Conservation (phyloP, 345 rosid genomes). For the Leavenworthia alabamica region DNA sequence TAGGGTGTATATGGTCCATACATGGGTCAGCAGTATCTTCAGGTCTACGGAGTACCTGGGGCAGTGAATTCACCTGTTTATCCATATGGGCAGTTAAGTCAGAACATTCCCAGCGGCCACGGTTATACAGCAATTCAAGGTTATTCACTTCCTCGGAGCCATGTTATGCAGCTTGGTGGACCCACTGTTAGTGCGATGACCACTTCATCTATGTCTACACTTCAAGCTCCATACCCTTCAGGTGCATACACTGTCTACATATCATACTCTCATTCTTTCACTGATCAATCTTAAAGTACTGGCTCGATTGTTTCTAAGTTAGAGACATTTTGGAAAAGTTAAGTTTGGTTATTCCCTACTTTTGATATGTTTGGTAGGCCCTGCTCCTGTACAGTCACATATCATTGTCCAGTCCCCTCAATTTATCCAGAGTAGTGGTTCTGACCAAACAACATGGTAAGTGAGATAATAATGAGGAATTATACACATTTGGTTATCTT, state of each 20-base stretch:
- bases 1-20: slow-evolving; percentile 71
- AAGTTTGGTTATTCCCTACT: background rate
- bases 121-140: slow-evolving; percentile 64
- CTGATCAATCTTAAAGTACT: background rate
- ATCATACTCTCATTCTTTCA: background rate
- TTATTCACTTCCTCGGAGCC: slow-evolving; percentile 77
- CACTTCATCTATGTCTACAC: slow-evolving; percentile 57
- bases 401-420: slow-evolving; percentile 66
- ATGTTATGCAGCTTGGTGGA: slow-evolving; percentile 64
- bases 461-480: slow-evolving; percentile 29
- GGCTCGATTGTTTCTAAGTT: background rate
- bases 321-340: background rate
- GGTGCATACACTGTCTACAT: slow-evolving; percentile 28
- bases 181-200: slow-evolving; percentile 50
- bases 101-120: slow-evolving; percentile 56
- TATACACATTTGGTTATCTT: background rate
- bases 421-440: slow-evolving; percentile 61
- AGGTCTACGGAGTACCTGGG: slow-evolving; percentile 70
- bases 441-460: slow-evolving; percentile 83
- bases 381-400: slow-evolving; percentile 52
- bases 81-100: slow-evolving; percentile 64
- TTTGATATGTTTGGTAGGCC: slow-evolving; percentile 19
- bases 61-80: slow-evolving; percentile 52
- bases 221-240: slow-evolving; percentile 68
- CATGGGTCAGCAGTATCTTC: slow-evolving; percentile 74